Conservation (phyloP, 2,329 filamentous ascomycete species). For the Eutypella sp. region DNA sequence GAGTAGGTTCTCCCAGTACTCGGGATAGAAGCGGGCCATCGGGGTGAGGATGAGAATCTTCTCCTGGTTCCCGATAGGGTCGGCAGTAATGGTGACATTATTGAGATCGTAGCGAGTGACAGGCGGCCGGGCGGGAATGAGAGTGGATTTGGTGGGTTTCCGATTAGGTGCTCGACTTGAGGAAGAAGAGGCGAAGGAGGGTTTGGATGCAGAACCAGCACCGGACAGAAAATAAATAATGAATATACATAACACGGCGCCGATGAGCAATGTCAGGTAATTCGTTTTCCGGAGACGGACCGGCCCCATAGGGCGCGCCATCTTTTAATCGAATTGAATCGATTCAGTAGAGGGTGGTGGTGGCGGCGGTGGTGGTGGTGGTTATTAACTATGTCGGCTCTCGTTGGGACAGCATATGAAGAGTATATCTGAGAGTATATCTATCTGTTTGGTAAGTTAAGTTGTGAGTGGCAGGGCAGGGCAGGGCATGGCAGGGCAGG, state of each 20-base stretch:
- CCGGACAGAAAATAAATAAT: slow-evolving; percentile 29
- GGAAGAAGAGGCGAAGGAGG: slow-evolving; percentile 10
- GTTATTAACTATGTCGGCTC: neutral
- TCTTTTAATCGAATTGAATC: slow-evolving; percentile 13
- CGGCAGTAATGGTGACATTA: slow-evolving; percentile 77
- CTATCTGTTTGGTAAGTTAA: too few relatives aligned
- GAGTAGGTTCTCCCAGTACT: slow-evolving; percentile 92
- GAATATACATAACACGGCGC: slow-evolving; percentile 27
- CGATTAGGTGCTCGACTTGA: slow-evolving; percentile 52
- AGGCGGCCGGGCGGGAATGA: slow-evolving; percentile 63
- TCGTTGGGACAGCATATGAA: neutral
- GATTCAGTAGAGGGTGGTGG: neutral
- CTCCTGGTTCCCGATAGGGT: slow-evolving; percentile 75
- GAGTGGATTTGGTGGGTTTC: slow-evolving; percentile 52
- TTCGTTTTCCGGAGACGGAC: slow-evolving; percentile 31
- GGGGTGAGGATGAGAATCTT: slow-evolving; percentile 88
- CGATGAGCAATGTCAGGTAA: slow-evolving; percentile 27
- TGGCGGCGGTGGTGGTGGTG: too few relatives aligned
- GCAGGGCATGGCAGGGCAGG: too few relatives aligned
- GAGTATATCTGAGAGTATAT: too few relatives aligned
- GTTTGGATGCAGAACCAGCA: slow-evolving; percentile 16
- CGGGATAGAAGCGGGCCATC: slow-evolving; percentile 86
- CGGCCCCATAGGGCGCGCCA: slow-evolving; percentile 32
- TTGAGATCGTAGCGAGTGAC: slow-evolving; percentile 94
- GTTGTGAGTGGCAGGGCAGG: too few relatives aligned